Evolutionary conservation across 2,329 filamentous ascomycete genomes (phyloP).

Genomic region (Magnaporthiopsis rhizophila): DNA sequence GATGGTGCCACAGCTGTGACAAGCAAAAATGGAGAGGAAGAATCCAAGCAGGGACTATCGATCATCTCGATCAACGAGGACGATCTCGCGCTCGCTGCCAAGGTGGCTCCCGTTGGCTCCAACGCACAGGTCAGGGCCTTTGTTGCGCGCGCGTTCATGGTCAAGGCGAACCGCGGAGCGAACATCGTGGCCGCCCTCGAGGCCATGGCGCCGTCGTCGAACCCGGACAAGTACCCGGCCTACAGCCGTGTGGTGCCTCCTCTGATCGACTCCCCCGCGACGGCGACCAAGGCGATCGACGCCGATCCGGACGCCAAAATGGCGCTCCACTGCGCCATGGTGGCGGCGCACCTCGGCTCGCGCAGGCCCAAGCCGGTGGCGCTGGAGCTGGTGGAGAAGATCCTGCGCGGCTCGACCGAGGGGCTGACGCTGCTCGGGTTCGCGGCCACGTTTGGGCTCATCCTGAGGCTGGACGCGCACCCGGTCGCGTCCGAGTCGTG

Average conservation of each 20-base stretch:
- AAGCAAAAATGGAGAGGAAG: slow-evolving; percentile 17
- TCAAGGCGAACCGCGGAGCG: slow-evolving; percentile 43
- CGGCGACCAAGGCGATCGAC: slow-evolving; percentile 24
- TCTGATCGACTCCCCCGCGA: slow-evolving; percentile 36
- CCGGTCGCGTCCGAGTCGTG: slow-evolving; percentile 38
- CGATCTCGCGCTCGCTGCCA: slow-evolving; percentile 60
- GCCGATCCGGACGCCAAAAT: slow-evolving; percentile 45
- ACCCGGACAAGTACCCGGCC: slow-evolving; percentile 24
- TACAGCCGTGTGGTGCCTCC: slow-evolving; percentile 26
- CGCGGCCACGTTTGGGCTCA: slow-evolving; percentile 49
- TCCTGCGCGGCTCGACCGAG: slow-evolving; percentile 33
- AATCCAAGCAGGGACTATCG: not conserved
- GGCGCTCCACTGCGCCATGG: slow-evolving; percentile 52
- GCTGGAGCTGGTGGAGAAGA: slow-evolving; percentile 39
- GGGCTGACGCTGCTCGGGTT: slow-evolving; percentile 50
- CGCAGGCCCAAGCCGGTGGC: slow-evolving; percentile 17
- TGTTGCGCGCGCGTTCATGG: slow-evolving; percentile 49
- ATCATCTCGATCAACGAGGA: slow-evolving; percentile 16
- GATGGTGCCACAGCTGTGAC: slow-evolving; percentile 34
- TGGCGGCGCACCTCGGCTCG: slow-evolving; percentile 44
- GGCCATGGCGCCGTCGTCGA: slow-evolving; percentile 35
- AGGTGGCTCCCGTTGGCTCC: slow-evolving; percentile 70
- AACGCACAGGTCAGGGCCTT: slow-evolving; percentile 56
- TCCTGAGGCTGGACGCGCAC: slow-evolving; percentile 43
- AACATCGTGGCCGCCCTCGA: slow-evolving; percentile 50